Base-by-base conservation (phyloP, 257 asterid species). In the Ophiorrhiza pumila region DNA sequence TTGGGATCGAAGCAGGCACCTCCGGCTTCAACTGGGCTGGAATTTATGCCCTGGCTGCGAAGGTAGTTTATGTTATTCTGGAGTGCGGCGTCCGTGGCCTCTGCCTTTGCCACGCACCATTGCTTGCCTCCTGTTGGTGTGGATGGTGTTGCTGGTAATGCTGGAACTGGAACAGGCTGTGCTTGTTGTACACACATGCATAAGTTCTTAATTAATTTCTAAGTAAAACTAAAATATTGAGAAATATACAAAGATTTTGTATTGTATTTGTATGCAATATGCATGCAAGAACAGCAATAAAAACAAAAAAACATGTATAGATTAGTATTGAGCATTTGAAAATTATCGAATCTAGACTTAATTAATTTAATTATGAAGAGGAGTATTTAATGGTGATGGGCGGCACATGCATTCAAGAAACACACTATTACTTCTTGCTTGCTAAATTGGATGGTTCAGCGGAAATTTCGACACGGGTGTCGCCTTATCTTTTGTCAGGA, bases 101-200 rank as follows among this genome's bases (percentile, higher is more conserved):
- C 82, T 0, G 79, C 53, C 85, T 85, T 93, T 0, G 95, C 87
- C 72, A 91, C 83, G 22, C 98, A 93, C 84, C 93, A 93, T 68
- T 84, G 83, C 80, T 84, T 86, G 71, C 71, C 86, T 61, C 1
- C n/a, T 0, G 69, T 82, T 29, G 60, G 39, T 29, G 69, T 82
- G 23, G 60, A 39, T 29, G 88, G 84, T 43, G 45, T 15, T 4
- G 65, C 55, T 12, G 73, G 71, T 25, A 22, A 35, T 32, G 47
- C 60, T 13, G 78, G 79, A 22, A 2, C 45, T 4, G 78, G 79
- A 22, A 2, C 45, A 2, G 80, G 74, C 71, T 75, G 62, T 45
- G 57, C 27, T 23, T 52, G 25, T 7, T 11, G 14, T 15, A 43
- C 57, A 0, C 13, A 1, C 37, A 27, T 0, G 15, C 20, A 67